phyloP scores from a whole-genome alignment of 2,329 filamentous ascomycete genomes.

The Arthrobotrys sphaeroides region DNA sequence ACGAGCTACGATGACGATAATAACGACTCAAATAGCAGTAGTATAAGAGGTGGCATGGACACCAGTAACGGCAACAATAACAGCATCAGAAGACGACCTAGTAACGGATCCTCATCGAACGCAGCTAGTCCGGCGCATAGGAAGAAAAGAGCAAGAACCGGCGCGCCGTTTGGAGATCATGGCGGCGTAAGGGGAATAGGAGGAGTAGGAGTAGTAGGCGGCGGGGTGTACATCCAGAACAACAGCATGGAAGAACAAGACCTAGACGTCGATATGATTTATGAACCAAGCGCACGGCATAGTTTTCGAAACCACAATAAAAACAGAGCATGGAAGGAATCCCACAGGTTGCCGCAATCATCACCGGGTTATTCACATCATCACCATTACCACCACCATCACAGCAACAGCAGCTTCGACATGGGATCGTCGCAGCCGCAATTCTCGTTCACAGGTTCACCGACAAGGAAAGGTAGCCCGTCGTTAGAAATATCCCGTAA shows the following conservation, averaged over 20 bases:
- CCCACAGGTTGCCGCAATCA: constrained; percentile 55
- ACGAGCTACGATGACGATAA: background rate
- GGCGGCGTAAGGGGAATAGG: no score
- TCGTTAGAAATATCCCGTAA: constrained; percentile 62
- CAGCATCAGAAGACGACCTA: constrained; percentile 52
- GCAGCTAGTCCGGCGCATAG: constrained; percentile 33
- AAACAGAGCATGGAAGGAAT: constrained; percentile 54
- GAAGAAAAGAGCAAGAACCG: constrained; percentile 56
- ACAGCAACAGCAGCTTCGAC: constrained; percentile 58
- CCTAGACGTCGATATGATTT: constrained; percentile 42
- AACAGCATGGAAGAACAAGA: constrained; percentile 47
- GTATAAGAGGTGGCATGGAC: constrained; percentile 40
- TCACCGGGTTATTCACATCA: constrained; percentile 57
- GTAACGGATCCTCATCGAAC: constrained; percentile 39
- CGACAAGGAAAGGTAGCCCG: constrained; percentile 60
- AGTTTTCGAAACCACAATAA: constrained; percentile 48
- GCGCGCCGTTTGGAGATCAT: constrained; percentile 34
- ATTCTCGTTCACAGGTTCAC: constrained; percentile 66
- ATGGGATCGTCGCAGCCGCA: constrained; percentile 58
- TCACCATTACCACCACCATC: constrained; percentile 36
- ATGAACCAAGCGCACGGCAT: constrained; percentile 32
- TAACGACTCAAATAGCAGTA: constrained; percentile 32
- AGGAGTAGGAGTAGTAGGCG: no score
- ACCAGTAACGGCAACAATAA: constrained; percentile 23
- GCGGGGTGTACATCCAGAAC: background rate